Conservation (phyloP, 2,329 filamentous ascomycete species). For the Teratosphaeria pseudoeucalypti region DNA sequence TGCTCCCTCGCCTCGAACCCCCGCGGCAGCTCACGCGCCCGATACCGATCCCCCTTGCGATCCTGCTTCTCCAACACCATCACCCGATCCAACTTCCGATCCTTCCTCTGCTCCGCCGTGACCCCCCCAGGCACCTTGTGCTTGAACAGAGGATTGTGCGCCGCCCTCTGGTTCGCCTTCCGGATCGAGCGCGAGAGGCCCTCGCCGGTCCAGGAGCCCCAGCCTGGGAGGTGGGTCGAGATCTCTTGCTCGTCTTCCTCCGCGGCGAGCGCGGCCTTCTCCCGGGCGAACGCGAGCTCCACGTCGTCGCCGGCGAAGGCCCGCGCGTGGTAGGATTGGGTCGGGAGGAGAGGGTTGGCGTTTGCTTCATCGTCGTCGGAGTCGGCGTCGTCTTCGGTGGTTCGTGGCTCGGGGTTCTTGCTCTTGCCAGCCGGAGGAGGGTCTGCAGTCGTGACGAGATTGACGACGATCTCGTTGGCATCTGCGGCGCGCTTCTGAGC, state of each 20-base stretch:
- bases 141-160: conserved; percentile 43
- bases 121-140: conserved; percentile 58
- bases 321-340: not conserved
- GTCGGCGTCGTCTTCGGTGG: not conserved
- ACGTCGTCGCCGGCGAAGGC: conserved; percentile 87
- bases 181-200: conserved; percentile 64
- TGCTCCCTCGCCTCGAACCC: conserved; percentile 79
- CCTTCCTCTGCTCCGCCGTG: conserved; percentile 66
- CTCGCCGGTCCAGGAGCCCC: conserved; percentile 84
- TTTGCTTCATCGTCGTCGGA: not conserved
- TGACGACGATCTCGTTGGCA: conserved; percentile 6
- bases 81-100: conserved; percentile 58
- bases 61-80: conserved; percentile 87
- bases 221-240: conserved; percentile 81
- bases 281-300: conserved; percentile 64
- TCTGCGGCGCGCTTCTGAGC: not conserved
- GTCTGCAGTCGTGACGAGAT: conserved; percentile 7
- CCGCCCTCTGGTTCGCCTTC: conserved; percentile 45
- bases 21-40: conserved; percentile 74
- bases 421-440: conserved; percentile 1
- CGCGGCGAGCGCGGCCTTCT: conserved; percentile 61
- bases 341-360: not conserved
- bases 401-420: conserved; percentile 15
- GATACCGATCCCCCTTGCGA: conserved; percentile 85
- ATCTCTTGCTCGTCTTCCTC: conserved; percentile 76